These are phyloP conservation scores for Encephalitozoon cuniculi DNA, from an alignment of 371 early-diverging fungal species.

Conservation along the genomic window DNA sequence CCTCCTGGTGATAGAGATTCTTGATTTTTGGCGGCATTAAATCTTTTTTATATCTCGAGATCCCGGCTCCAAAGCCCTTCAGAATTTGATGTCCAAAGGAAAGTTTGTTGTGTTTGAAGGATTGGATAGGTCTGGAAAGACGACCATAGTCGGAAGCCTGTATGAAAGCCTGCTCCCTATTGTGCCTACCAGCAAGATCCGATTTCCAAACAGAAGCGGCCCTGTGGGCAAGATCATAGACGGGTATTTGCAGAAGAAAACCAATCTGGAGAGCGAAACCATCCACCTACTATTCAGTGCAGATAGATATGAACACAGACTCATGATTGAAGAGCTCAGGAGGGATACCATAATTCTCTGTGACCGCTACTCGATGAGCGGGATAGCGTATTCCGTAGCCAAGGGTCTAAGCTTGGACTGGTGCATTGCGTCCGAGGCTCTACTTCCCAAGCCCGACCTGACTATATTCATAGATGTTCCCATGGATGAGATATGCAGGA, in stretches of 20 bases:
- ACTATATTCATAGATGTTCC: slow-evolving; percentile 79
- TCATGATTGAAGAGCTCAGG: slow-evolving; percentile 17
- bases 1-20: neutral
- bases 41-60: neutral
- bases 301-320: slow-evolving; percentile 71
- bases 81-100: slow-evolving; percentile 21
- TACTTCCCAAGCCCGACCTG: slow-evolving; percentile 74
- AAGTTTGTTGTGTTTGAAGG: slow-evolving; percentile 69
- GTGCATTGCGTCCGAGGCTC: slow-evolving; percentile 77
- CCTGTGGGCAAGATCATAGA: slow-evolving; percentile 79
- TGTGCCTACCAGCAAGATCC: neutral
- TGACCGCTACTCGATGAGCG: slow-evolving; percentile 92
- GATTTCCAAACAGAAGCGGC: slow-evolving; percentile 72
- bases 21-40: neutral
- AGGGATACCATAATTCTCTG: slow-evolving; percentile 66
- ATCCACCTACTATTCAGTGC: slow-evolving; percentile 88
- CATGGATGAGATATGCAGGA: slow-evolving; percentile 66
- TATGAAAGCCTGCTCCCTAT: slow-evolving; percentile 62
- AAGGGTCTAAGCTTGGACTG: slow-evolving; percentile 72
- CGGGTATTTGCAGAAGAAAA: slow-evolving; percentile 67
- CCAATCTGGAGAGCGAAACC: slow-evolving; percentile 70
- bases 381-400: slow-evolving; percentile 72
- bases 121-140: slow-evolving; percentile 84
- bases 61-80: neutral
- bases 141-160: slow-evolving; percentile 71